Base-by-base conservation (phyloP, 2,329 filamentous ascomycete genomes). In the Ilyonectria destructans region DNA sequence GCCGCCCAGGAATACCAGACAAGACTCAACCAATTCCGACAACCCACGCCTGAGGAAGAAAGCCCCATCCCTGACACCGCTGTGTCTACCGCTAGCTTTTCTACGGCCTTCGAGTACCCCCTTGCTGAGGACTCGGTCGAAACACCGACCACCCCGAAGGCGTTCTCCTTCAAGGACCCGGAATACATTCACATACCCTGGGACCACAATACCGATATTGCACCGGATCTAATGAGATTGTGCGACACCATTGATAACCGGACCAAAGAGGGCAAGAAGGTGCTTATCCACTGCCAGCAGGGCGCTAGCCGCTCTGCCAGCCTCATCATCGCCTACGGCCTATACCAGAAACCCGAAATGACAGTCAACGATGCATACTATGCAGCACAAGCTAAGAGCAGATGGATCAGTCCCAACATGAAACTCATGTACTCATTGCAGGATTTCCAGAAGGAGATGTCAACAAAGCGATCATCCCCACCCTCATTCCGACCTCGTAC, bases 361-460 rank as follows among this genome's bases (percentile, higher is more conserved):
- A 93, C 88, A 73, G 93, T 96, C 60, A 95, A 96, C 76, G 93
- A 96, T 78, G 93, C 93, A 2, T 96, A 96, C 78, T 90, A 94
- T 77, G 88, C 91, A 3, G 93, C 94, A 3, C 94, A 97, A 81
- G 87, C 89, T 61, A 92, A 92, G 82, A 96, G 93, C 80, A 90
- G 88, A 77, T 97, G 94, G 93, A 96, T 97, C 74, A 95, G 93
- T 66, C 93, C 93, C 0, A 97, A 97, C 80, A 97, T 97, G 94
- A 93, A 93, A 73, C 85, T 97, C 72, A 95, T 97, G 87, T 96
- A 96, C 85, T 95, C 94, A 73, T 84, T 97, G 55, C 93, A 95
- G 79, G 93, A 96, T 76, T 96, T 95, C 77, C 90, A 91, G 73
- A 91, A 91, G 76, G 85, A 91, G 56, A 79, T 91, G 3, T 81